Conservation (phyloP, 2,329 filamentous ascomycete species). For the Tolypocladium tundrense region DNA sequence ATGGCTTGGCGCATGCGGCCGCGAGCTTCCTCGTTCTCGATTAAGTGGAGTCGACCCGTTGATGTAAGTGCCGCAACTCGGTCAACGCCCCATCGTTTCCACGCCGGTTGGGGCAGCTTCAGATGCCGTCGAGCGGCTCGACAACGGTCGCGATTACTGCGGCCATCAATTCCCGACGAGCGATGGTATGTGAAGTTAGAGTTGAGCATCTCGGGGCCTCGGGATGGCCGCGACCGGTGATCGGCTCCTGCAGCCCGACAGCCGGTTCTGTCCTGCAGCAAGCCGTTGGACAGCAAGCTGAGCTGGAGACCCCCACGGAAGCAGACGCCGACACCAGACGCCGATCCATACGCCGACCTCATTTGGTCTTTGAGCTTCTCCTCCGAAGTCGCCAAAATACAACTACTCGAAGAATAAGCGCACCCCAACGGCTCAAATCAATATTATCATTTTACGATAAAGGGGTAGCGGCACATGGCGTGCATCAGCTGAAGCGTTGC, state of each 20-base stretch:
- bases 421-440: not conserved
- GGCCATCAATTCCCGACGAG: not conserved
- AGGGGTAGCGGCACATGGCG: not conserved
- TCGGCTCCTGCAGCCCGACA: not conserved
- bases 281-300: not conserved
- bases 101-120: not conserved
- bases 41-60: not conserved
- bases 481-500: not conserved
- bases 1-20: not conserved
- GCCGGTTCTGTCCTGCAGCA: not conserved
- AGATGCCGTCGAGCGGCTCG: not conserved
- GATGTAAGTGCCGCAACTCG: not conserved
- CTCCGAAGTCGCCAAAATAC: not conserved
- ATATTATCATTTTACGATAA: not conserved
- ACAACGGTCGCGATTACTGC: not conserved
- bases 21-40: not conserved
- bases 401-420: not conserved
- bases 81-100: not conserved
- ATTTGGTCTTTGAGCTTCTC: not conserved
- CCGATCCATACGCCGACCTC: not conserved
- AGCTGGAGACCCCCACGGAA: not conserved
- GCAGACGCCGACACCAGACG: not conserved
- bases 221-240: not conserved
- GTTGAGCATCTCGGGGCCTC: too few species aligned
- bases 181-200: not conserved